Evolutionary conservation across 2,329 filamentous ascomycete genomes (phyloP), one percentile per base, ranked within the genome.

Genomic region (Penicillium sp.): DNA sequence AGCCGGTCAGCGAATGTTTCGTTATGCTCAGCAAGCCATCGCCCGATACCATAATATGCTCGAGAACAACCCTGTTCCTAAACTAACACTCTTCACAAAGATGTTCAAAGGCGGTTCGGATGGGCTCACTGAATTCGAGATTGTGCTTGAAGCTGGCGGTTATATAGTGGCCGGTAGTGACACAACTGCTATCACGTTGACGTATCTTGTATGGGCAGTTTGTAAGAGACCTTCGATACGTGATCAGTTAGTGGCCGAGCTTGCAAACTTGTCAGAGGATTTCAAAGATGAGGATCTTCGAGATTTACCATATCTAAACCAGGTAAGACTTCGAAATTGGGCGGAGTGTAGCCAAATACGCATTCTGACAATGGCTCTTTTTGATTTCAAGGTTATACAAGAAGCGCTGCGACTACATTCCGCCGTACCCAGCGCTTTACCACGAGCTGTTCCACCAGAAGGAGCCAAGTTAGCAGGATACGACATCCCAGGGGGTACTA

Each of bases 331-430:
- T 20, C 9, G 6, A 9, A 20, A 7, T 5, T 8, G 23, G 20
- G 30, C 23, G 14, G 9, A 9, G 11, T 35, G 2, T 14, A 40
- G 11, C 6, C 24, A 49, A 14, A 49, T 7, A 18, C 5, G 21
- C 40, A 14, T n/a, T 40, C 20, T 50, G 18, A 26, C 6, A 14
- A 11, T 12, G 14, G 7, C 2, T 24, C 16, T 18, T 16, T 24
- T 26, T 14, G 12, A 38, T 23, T 30, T 26, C 3, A 30, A 55
- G 46, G 71, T 84, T 3, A 60, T 86, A n/a, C 78, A 76, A 65
- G 83, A 87, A 64, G 82, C 82, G 0, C 72, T 86, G 20, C 78
- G 83, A 1, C 72, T 84, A 1, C 77, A 84, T 57, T 75, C 81
- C 0, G 78, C 83, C 0, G 82, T 84, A 8, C 81, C 83, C 0